Base-by-base conservation (phyloP, 345 rosid species). In the Gossypium stocksii region DNA sequence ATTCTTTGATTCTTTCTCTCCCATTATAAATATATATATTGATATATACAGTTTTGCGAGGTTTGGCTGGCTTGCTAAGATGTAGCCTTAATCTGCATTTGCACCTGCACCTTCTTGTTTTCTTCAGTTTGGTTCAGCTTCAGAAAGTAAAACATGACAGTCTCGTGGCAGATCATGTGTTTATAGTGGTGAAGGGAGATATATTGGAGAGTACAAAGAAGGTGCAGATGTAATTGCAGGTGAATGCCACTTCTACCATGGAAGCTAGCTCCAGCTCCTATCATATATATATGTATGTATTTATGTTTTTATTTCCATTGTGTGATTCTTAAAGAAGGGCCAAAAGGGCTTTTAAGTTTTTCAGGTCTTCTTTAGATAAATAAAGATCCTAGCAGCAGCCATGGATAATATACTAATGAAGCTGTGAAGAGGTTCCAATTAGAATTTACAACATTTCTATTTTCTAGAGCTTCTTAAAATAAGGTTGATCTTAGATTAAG, bases 11-110 rank as follows among this genome's bases (percentile, higher is more conserved):
- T n/a, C 56, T 22, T 53, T 53, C n/a, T 13, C 43, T 52, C 10
- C 46, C 34, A 60, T 17, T 70, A 70, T 52, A 29, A 70, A 52
- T n/a, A 69, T 9, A 27, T 59, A 59, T 13, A 14, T 3, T n/a
- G 17, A 27, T 27, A 13, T 51, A 17, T 9, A 51, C 41, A 46
- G n/a, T 34, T 16, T 29, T 15, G 52, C 66, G 51, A 19, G 19
- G 62, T 3, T 15, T 65, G 59, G 4, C 34, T 12, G 48, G 61
- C 46, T 29, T 69, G 69, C 83, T 79, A 77, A 80, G 80, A 66
- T 85, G 88, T 65, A 34, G 86, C 85, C 79, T 88, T 88, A 70
- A 13, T 79, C 88, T 88, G 89, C 89, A 88, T 83, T 88, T 86
- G 88, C 89, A 88, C 91, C 89, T 88, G 89, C 88, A 86, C 85